phyloP scores from a whole-genome alignment of 23 red algal genomes.

The Pyropia yezoensis region DNA sequence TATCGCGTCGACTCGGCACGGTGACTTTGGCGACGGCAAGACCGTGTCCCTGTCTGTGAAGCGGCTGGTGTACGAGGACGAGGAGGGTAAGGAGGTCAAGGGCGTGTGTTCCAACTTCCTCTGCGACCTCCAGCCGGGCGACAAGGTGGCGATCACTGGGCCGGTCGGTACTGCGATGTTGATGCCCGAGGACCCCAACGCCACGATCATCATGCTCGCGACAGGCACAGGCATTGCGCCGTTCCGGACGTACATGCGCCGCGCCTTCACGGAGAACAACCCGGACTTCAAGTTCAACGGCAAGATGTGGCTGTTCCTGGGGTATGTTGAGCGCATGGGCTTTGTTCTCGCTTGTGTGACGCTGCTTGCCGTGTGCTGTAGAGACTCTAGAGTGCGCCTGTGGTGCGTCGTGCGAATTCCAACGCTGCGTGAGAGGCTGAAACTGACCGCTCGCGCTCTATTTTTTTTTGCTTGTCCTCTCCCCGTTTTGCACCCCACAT shows the following conservation, averaged over 20 bases:
- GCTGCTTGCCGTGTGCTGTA: no score
- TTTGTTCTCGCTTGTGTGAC: no score
- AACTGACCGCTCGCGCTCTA: no score
- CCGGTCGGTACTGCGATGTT: constrained; percentile 91
- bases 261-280: constrained; percentile 90
- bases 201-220: constrained; percentile 96
- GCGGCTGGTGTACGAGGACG: constrained; percentile 81
- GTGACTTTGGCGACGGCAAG: constrained; percentile 91
- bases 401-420: no score
- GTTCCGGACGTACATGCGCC: constrained; percentile 86
- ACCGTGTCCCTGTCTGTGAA: constrained; percentile 85
- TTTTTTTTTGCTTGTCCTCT: no score
- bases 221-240: constrained; percentile 96
- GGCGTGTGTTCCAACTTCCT: constrained; percentile 95
- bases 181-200: constrained; percentile 94
- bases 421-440: no score
- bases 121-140: constrained; percentile 82
- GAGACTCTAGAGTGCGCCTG: no score
- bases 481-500: no score
- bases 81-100: constrained; percentile 74
- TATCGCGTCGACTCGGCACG: constrained; percentile 83
- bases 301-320: constrained; percentile 93
- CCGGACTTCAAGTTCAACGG: constrained; percentile 86
- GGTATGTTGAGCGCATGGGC: not conserved
- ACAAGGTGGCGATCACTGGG: constrained; percentile 79